Evolutionary conservation across 768 basidiomycete species (phyloP).

Genomic region (Suillus luteus): DNA sequence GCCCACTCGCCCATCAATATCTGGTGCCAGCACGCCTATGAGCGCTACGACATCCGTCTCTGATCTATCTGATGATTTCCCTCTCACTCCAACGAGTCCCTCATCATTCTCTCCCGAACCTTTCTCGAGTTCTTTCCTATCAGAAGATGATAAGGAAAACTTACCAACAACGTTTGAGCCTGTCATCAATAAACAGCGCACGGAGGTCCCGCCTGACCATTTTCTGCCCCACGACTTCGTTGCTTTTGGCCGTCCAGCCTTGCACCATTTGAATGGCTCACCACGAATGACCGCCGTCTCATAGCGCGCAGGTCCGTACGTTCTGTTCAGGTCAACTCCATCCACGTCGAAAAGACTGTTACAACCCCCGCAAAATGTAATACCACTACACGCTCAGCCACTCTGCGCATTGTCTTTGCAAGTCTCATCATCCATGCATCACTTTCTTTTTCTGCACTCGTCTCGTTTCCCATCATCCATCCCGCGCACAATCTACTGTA

Average conservation of each 20-base stretch:
- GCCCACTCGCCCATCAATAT: conserved; percentile 43
- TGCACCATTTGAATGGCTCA: conserved; percentile 74
- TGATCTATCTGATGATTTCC: conserved; percentile 82
- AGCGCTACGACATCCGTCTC: conserved; percentile 74
- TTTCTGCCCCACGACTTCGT: conserved; percentile 83
- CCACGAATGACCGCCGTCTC: conserved; percentile 56
- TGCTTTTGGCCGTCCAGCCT: conserved; percentile 72
- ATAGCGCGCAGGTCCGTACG: conserved; percentile 38
- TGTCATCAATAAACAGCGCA: conserved; percentile 67
- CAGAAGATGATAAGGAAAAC: conserved; percentile 83
- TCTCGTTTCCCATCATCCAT: conserved; percentile 43
- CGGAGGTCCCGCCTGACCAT: conserved; percentile 71
- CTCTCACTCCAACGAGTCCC: conserved; percentile 78
- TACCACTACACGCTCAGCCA: conserved; percentile 63
- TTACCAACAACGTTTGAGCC: conserved; percentile 70
- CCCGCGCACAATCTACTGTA: conserved; percentile 48
- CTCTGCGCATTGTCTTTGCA: conserved; percentile 64
- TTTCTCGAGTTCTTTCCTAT: conserved; percentile 61
- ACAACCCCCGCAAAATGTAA: conserved; percentile 75
- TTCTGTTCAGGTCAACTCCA: conserved; percentile 34
- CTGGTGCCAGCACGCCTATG: conserved; percentile 69
- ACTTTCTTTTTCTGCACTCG: conserved; percentile 65
- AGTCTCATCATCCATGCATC: conserved; percentile 64
- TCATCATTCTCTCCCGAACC: conserved; percentile 40
- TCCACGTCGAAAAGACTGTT: conserved; percentile 54